Evolutionary conservation across 192 early-diverging fungal genomes (phyloP).

Genomic region (Obelidium mucronatum): DNA sequence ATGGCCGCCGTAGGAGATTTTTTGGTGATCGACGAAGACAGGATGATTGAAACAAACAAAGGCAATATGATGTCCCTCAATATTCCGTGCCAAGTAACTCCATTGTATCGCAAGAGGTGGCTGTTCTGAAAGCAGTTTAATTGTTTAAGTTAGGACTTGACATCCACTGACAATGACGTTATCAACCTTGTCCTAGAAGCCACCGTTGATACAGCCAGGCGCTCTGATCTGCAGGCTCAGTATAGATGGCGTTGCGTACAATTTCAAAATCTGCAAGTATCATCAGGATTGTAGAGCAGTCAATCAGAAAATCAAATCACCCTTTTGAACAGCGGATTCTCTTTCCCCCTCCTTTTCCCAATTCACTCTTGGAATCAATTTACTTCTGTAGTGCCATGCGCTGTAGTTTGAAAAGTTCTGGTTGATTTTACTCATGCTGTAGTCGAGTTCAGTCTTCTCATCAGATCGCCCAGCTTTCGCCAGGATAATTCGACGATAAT

Average conservation of each 20-base stretch:
- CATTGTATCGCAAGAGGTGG: neutral
- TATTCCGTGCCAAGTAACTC: neutral
- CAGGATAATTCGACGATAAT: conserved; percentile 92
- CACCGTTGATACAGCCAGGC: conserved; percentile 98
- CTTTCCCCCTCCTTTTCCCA: neutral
- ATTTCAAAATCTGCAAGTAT: conserved; percentile 77
- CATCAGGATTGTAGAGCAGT: too few relatives aligned
- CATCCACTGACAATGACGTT: neutral
- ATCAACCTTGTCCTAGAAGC: conserved; percentile 69
- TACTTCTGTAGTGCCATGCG: conserved; percentile 97
- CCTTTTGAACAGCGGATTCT: conserved; percentile 6
- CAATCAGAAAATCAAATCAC: conserved; percentile 37
- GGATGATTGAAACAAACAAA: conserved; percentile 27
- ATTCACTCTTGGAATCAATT: conserved; percentile 62
- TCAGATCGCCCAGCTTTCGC: conserved; percentile 45
- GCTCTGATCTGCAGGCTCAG: conserved; percentile 95
- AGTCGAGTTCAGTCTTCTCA: conserved; percentile 79
- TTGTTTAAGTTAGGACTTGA: neutral
- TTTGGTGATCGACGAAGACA: conserved; percentile 7
- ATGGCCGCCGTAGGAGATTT: too few relatives aligned
- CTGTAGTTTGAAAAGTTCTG: conserved; percentile 96
- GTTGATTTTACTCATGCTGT: conserved; percentile 87
- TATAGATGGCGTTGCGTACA: conserved; percentile 91
- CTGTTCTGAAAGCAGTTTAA: neutral
- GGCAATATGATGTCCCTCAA: conserved; percentile 9